Evolutionary conservation across 2,329 filamentous ascomycete genomes (phyloP), one percentile per base, ranked within the genome.

Genomic region (Dichotomopilus funicola): DNA sequence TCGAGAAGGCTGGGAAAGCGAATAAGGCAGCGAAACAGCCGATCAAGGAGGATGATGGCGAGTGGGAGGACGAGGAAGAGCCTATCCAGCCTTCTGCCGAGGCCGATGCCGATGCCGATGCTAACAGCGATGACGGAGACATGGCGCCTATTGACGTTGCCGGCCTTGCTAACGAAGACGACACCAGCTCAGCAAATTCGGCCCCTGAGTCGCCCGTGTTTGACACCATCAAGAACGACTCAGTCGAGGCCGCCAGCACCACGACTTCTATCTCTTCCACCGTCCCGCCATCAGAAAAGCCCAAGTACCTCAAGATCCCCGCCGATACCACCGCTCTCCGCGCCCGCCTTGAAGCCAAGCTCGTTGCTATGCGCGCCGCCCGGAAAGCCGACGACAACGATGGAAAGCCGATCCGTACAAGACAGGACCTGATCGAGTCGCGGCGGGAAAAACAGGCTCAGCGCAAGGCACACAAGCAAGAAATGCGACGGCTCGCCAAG

Each of bases 341-440:
- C 65, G 83, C 86, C 55, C 86, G 91, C 45, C 78, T 99, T 50
- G 85, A 88, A 55, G 88, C 88, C 63, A 88, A 85, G 59, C 91
- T 99, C 54, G 89, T 94, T 63, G 86, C 86, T 46, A 82, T 97
- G 49, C 88, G 92, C 57, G 88, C 89, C 8, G 85, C 85, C 33
- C 86, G 94, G 57, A 96, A 96, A 70, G 91, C 92, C 5, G 90
- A 95, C 64, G 89, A 88, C 5, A 79, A 85, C 0, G 85, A 95
- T 64, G 90, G 90, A 58, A 86, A 87, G 65, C 86, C 88, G 12
- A 89, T 92, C 55, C 85, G 88, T 61, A 95, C 89, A 58, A 83
- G 94, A 59, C 88, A 95, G 72, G 91, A 97, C 68, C 80, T 99
- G 10, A 90, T 99, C 64, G 94, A 97, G 71, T 82, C 89, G 45